These are phyloP conservation scores for Coemansia sp. DNA, from an alignment of 192 early-diverging fungal genomes.

Conservation along the genomic window DNA sequence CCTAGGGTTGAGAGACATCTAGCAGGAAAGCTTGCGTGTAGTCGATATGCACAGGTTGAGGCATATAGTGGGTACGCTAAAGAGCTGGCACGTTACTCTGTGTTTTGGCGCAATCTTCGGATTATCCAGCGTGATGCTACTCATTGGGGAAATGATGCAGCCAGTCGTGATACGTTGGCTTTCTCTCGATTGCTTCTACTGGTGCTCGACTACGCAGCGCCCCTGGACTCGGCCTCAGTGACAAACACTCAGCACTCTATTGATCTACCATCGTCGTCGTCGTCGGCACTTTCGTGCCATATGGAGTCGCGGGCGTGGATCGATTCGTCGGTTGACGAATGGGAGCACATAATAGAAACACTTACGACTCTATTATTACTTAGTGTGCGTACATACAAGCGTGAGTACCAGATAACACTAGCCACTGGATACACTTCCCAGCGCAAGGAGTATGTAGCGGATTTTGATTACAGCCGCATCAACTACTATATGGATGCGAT, in stretches of 20 bases:
- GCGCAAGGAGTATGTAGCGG: slow-evolving; percentile 23
- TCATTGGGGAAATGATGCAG: background rate
- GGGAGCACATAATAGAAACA: slow-evolving; percentile 31
- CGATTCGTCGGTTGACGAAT: slow-evolving; percentile 23
- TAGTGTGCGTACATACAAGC: slow-evolving; percentile 21
- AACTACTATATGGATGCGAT: slow-evolving; percentile 31
- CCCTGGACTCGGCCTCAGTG: slow-evolving; percentile 16
- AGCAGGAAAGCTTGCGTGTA: slow-evolving; percentile 21
- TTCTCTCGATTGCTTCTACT: slow-evolving; percentile 80
- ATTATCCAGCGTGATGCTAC: slow-evolving; percentile 13
- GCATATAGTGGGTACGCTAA: background rate
- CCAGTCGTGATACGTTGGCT: slow-evolving; percentile 26
- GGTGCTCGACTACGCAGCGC: slow-evolving; percentile 62
- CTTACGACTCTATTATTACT: slow-evolving; percentile 42
- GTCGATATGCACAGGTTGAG: background rate
- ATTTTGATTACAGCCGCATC: slow-evolving; percentile 28
- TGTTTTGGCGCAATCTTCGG: slow-evolving; percentile 45
- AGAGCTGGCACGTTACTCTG: slow-evolving; percentile 32
- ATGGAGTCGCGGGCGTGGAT: slow-evolving; percentile 44
- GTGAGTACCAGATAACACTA: slow-evolving; percentile 7
- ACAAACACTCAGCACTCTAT: slow-evolving; percentile 7
- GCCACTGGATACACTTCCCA: slow-evolving; percentile 18
- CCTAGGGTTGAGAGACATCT: slow-evolving; percentile 33
- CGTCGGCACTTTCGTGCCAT: slow-evolving; percentile 10
- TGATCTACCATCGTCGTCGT: background rate